phyloP scores from a whole-genome alignment of 805 yeast genomes.

The Saccharomycopsis selenospora region DNA sequence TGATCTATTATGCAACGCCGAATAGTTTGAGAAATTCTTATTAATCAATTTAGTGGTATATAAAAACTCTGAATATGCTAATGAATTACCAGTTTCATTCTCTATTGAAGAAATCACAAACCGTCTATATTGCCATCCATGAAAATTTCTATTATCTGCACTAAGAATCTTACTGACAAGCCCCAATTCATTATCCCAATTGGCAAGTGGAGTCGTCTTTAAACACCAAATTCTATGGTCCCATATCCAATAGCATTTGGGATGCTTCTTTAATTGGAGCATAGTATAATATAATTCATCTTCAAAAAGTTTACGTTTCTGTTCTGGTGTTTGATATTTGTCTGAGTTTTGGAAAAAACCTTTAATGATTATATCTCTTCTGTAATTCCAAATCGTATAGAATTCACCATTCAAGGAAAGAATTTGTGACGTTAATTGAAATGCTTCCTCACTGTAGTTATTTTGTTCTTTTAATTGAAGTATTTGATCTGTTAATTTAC shows the following conservation, averaged over 20 bases:
- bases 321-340: constrained; percentile 5
- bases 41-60: constrained; percentile 77
- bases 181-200: constrained; percentile 66
- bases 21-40: constrained; percentile 80
- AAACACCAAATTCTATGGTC: constrained; percentile 84
- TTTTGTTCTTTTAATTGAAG: constrained; percentile 25
- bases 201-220: constrained; percentile 40
- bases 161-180: constrained; percentile 63
- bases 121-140: constrained; percentile 94
- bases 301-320: constrained; percentile 32
- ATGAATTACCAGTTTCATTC: constrained; percentile 24
- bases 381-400: constrained; percentile 83
- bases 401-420: constrained; percentile 74
- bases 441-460: constrained; percentile 32
- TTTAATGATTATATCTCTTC: constrained; percentile 58
- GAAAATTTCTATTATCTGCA: constrained; percentile 78
- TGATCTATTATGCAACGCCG: constrained; percentile 92
- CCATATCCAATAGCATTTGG: constrained; percentile 98
- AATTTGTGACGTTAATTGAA: constrained; percentile 49
- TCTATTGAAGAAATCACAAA: constrained; percentile 44
- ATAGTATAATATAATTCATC: constrained; percentile 58
- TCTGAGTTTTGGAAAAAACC: constrained; percentile 25
- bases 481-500: constrained; percentile 7
- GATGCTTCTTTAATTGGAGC: constrained; percentile 52
- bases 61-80: constrained; percentile 50